Percentiles rank a stretch among this genome's conserved stretches.
phyloP scores from a whole-genome alignment of 2,329 filamentous ascomycete species.

The Colletotrichum euphorbiae region DNA sequence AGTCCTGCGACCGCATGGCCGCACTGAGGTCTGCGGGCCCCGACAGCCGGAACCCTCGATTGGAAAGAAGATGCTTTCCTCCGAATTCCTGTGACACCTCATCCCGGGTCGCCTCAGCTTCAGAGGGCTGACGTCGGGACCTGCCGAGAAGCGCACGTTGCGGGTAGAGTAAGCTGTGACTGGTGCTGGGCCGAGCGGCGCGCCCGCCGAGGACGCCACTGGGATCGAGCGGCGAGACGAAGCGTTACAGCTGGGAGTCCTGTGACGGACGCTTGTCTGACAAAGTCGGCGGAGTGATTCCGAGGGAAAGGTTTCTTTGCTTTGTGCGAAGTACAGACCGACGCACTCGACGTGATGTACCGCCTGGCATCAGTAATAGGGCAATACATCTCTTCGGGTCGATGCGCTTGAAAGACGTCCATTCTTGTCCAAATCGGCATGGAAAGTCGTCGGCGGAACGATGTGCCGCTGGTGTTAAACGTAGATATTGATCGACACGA shows the following conservation, averaged over 20 bases:
- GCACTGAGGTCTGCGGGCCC: neutral
- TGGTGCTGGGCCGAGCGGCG: constrained; percentile 8
- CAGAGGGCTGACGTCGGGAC: constrained; percentile 6
- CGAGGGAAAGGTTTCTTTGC: neutral
- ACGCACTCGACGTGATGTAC: neutral
- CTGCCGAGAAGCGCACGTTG: constrained; percentile 8
- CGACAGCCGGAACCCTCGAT: neutral
- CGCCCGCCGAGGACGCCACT: constrained; percentile 1
- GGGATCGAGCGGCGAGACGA: constrained; percentile 1
- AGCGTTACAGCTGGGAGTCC: constrained; percentile 18
- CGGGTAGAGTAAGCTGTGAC: neutral
- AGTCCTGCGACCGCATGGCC: neutral
- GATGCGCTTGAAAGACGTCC: too few species aligned
- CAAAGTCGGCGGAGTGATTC: constrained; percentile 11
- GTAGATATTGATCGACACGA: neutral
- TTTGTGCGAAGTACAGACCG: neutral
- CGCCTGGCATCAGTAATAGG: constrained; percentile 2
- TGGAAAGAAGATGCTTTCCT: neutral
- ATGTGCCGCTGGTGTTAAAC: neutral
- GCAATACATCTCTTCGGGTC: neutral
- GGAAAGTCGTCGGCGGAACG: neutral
- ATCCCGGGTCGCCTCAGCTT: constrained; percentile 3
- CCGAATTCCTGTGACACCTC: neutral
- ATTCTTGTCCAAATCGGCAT: neutral
- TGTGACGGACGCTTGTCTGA: constrained; percentile 31